phyloP scores from a whole-genome alignment of 176 grass and related monocot genomes.

The Aegilops umbellulata region DNA sequence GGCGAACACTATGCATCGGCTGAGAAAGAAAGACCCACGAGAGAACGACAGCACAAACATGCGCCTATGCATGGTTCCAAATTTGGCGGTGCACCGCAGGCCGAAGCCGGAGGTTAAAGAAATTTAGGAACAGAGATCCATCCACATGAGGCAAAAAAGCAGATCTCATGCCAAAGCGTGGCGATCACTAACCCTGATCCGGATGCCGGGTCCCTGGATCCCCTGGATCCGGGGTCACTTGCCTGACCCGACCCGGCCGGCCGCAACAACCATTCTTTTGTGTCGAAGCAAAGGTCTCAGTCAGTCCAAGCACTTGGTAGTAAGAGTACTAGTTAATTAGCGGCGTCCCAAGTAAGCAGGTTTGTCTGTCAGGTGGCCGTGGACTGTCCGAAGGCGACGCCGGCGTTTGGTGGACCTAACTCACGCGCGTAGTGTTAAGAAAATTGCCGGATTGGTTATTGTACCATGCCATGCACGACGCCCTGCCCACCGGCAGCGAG shows the following conservation, averaged over 20 bases:
- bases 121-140: neutral
- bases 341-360: neutral
- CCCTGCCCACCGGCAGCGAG: neutral
- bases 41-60: too few relatives aligned
- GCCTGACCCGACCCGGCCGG: neutral
- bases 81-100: neutral
- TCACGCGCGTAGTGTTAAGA: too few relatives aligned
- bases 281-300: neutral
- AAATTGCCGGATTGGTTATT: too few relatives aligned
- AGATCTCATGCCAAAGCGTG: neutral
- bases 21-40: neutral
- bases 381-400: neutral
- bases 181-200: neutral
- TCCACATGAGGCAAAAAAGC: neutral
- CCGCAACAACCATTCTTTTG: neutral
- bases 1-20: neutral
- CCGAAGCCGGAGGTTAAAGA: neutral
- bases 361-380: neutral
- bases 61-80: neutral
- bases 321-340: neutral
- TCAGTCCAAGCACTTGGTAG: neutral
- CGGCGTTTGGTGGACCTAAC: constrained; percentile 31
- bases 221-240: neutral
- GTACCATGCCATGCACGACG: neutral
- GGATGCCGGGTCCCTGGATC: neutral